Evolutionary conservation across 768 basidiomycete species (phyloP).

Genomic region (Hygrophoropsis aurantiaca): DNA sequence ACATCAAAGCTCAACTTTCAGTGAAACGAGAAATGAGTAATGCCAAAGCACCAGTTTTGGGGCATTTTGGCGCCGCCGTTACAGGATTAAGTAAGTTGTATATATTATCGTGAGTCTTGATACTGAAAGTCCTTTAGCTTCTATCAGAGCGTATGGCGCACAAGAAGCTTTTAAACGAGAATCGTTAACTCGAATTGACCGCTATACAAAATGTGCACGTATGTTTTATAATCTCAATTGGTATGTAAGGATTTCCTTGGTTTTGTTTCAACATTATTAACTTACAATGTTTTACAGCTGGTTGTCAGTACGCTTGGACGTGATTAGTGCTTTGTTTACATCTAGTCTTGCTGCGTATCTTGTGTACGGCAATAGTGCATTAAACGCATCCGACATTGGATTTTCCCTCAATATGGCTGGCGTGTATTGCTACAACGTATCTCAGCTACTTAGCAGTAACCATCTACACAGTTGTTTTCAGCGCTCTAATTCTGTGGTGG

Average conservation of each 20-base stretch:
- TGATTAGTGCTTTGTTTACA: slow-evolving; percentile 50
- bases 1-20: slow-evolving; percentile 54
- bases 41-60: slow-evolving; percentile 46
- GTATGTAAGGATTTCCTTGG: slow-evolving; percentile 18
- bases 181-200: slow-evolving; percentile 46
- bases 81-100: slow-evolving; percentile 43
- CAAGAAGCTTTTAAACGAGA: slow-evolving; percentile 42
- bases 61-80: slow-evolving; percentile 52
- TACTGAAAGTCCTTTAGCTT: slow-evolving; percentile 14
- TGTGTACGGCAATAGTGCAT: slow-evolving; percentile 43
- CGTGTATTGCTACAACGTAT: slow-evolving; percentile 8
- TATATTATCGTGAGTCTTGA: not conserved
- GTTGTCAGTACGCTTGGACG: slow-evolving; percentile 56
- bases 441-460: too few species aligned
- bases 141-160: slow-evolving; percentile 58
- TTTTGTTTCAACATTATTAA: not conserved
- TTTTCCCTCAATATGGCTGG: slow-evolving; percentile 43
- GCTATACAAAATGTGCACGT: slow-evolving; percentile 39
- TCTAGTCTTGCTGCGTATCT: slow-evolving; percentile 51
- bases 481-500: slow-evolving; percentile 52
- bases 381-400: slow-evolving; percentile 39
- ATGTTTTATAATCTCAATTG: slow-evolving; percentile 51
- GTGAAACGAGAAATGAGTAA: slow-evolving; percentile 59
- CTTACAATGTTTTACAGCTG: slow-evolving; percentile 30
- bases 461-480: slow-evolving; percentile 46